These are phyloP conservation scores for Cyberlindnera mycetangii DNA, from an alignment of 805 yeast species.

Conservation along the genomic window DNA sequence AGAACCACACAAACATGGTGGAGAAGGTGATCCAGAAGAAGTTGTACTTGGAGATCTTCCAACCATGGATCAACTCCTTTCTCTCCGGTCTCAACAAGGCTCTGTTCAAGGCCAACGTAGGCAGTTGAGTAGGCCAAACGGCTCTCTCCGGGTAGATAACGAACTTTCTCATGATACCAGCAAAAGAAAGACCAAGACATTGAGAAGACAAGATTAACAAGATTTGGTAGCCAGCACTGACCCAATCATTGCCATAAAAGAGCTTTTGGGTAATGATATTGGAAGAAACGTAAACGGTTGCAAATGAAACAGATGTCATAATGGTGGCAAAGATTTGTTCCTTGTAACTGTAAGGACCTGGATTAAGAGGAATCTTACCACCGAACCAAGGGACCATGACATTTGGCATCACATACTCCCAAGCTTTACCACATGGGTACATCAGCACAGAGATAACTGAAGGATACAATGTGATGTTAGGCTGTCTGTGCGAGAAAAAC, in stretches of 20 bases:
- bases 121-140: slow-evolving; percentile 53
- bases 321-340: slow-evolving; percentile 65
- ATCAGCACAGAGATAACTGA: slow-evolving; percentile 45
- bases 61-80: slow-evolving; percentile 32
- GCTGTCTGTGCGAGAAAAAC: slow-evolving; percentile 54
- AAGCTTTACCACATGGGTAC: slow-evolving; percentile 42
- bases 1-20: slow-evolving; percentile 39
- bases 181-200: slow-evolving; percentile 64
- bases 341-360: slow-evolving; percentile 62
- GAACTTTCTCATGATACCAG: slow-evolving; percentile 59
- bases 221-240: slow-evolving; percentile 49
- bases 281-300: slow-evolving; percentile 33
- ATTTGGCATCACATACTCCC: slow-evolving; percentile 44
- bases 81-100: slow-evolving; percentile 40
- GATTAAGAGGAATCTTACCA: slow-evolving; percentile 44
- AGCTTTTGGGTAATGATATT: slow-evolving; percentile 37
- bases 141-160: slow-evolving; percentile 49
- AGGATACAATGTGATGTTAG: slow-evolving; percentile 42
- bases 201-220: slow-evolving; percentile 53
- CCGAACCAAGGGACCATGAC: slow-evolving; percentile 40
- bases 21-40: slow-evolving; percentile 32
- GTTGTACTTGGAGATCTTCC: slow-evolving; percentile 34
- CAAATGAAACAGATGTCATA: slow-evolving; percentile 32
- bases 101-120: slow-evolving; percentile 46
- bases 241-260: slow-evolving; percentile 31